These are phyloP conservation scores for Penicillium flavigenum DNA, from an alignment of 495 filamentous ascomycete genomes.

Conservation along the genomic window DNA sequence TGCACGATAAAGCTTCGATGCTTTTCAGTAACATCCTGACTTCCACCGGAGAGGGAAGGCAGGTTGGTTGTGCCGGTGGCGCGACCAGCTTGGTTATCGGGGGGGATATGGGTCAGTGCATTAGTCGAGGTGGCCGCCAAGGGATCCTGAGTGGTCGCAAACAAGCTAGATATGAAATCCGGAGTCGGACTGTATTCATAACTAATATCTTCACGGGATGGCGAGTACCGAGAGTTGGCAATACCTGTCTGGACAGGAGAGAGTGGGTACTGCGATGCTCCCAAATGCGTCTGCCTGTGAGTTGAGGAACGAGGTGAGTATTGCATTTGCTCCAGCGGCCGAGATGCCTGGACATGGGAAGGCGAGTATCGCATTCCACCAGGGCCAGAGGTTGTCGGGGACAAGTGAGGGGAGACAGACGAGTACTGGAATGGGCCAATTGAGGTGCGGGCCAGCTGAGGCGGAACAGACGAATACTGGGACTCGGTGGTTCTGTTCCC, in stretches of 20 bases:
- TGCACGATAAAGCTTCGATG: constrained; percentile 1
- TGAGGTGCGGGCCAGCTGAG: background rate
- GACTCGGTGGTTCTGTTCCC: background rate
- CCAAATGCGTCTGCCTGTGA: background rate
- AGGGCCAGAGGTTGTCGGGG: background rate
- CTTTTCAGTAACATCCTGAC: background rate
- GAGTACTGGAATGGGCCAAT: background rate
- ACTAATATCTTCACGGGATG: background rate
- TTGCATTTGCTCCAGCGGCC: background rate
- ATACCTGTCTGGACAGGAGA: background rate
- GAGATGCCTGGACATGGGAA: background rate
- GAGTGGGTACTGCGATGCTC: background rate
- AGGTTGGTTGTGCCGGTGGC: background rate
- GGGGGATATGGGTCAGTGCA: background rate
- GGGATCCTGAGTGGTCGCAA: background rate
- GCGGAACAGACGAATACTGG: background rate
- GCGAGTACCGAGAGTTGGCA: background rate
- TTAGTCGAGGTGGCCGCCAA: background rate
- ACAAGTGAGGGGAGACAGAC: background rate
- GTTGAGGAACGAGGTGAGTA: background rate
- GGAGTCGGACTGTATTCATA: background rate
- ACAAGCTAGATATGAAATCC: background rate
- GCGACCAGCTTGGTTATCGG: background rate
- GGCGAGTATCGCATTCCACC: constrained; percentile 3
- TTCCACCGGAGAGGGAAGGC: background rate